Conservation (phyloP, 768 basidiomycete genomes). For the Tylopilus cervinicoccineus region DNA sequence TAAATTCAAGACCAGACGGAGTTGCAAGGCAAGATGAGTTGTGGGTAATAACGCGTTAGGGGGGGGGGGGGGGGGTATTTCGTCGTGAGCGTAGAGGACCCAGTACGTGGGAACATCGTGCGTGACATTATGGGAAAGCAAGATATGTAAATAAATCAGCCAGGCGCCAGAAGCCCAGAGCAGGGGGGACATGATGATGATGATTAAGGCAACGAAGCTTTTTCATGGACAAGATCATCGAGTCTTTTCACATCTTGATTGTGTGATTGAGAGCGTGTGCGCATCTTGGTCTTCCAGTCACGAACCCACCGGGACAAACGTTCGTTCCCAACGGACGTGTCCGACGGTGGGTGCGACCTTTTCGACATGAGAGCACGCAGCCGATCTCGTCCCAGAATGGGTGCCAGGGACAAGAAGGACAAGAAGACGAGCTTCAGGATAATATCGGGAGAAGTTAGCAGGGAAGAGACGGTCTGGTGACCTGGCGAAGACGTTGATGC, state of each 20-base stretch:
- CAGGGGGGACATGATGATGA: conserved; percentile 12
- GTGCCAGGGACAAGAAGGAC: conserved; percentile 80
- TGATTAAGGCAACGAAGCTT: conserved; percentile 31
- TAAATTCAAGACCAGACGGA: conserved; percentile 7
- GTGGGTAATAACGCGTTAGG: conserved; percentile 32
- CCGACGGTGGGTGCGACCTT: conserved; percentile 22
- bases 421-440: conserved; percentile 80
- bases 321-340: conserved; percentile 30
- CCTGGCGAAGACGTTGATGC: conserved; percentile 67
- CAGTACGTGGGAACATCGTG: conserved; percentile 20
- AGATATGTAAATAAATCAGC: conserved; percentile 23
- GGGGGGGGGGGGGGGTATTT: no score
- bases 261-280: conserved; percentile 48
- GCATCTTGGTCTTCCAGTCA: conserved; percentile 62
- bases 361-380: conserved; percentile 54
- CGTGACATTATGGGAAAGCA: conserved; percentile 19
- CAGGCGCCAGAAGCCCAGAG: conserved; percentile 7
- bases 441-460: conserved; percentile 81
- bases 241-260: conserved; percentile 46
- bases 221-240: conserved; percentile 54
- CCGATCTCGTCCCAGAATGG: conserved; percentile 72
- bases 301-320: conserved; percentile 53
- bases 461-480: conserved; percentile 74
- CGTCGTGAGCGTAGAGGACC: conserved; percentile 17
- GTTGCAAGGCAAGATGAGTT: conserved; percentile 14